Base-by-base conservation (phyloP, 345 rosid genomes). In the Cardamine occulta region DNA sequence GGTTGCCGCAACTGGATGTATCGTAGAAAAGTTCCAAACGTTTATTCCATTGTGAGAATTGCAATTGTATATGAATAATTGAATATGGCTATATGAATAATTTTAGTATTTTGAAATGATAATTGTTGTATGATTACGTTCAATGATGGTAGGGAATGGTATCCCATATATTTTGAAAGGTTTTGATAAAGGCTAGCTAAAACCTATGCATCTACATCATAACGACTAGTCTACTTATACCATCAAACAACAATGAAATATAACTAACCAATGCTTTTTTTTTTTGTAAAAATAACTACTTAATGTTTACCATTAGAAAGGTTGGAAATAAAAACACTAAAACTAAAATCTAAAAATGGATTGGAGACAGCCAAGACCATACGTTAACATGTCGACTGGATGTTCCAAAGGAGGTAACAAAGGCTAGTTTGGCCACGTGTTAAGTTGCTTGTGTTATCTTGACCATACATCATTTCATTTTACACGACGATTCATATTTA, bases 341-440 rank as follows among this genome's bases (percentile, higher is more conserved):
- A 47, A 45, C 28, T 6, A 56, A 63, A 63, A 54, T 51, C 68
- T 40, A 19, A 75, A 75, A 81, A 39, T 69, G 70, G 60, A 53
- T 12, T 42, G 17, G 65, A 69, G 58, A 62, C 74, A 68, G 65
- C 80, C 80, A 70, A 76, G 75, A 77, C 75, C 67, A 64, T 45
- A 70, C 49, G 48, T 56, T 44, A 71, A n/a, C 72, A 70, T 77
- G 80, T 77, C 80, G 60, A 70, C 24, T 56, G 3, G 66, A 63
- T 77, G 80, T 77, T 77, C 76, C 72, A 56, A 48, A 4, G 45
- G 72, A 77, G 66, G 80, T 54, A 70, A 77, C 80, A 70, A 55
- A 13, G 47, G 53, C 14, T 63, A 56, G 61, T 64, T 77, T 35
- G 53, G 66, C 72, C 76, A 70, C 72, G 76, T 77, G 80, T 70